Conservation (phyloP, 352 stramenopile genomes). For the Phytopythium aichiense region DNA sequence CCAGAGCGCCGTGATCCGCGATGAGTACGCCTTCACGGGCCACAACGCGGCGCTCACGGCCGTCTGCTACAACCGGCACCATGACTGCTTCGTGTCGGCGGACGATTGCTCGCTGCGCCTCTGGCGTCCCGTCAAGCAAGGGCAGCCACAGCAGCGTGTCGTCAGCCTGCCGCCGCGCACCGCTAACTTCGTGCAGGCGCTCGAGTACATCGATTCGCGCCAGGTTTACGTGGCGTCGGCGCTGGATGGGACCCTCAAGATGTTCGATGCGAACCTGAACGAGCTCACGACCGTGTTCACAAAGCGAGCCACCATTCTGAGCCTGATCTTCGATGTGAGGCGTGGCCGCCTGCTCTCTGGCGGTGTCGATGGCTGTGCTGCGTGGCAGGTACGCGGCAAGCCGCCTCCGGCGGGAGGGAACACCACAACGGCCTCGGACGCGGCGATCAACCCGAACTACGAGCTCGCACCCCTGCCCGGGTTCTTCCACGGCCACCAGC, state of each 20-base stretch:
- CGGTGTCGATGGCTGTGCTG: constrained; percentile 55
- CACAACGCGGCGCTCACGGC: constrained; percentile 58
- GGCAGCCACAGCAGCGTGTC: constrained; percentile 29
- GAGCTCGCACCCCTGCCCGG: constrained; percentile 39
- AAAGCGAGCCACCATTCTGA: constrained; percentile 42
- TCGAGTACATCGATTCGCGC: constrained; percentile 51
- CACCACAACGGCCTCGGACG: constrained; percentile 19
- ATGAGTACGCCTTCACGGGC: constrained; percentile 45
- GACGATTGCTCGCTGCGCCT: constrained; percentile 45
- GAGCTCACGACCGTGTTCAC: constrained; percentile 55
- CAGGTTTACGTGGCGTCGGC: constrained; percentile 62
- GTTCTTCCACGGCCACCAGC: constrained; percentile 34
- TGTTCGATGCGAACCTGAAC: constrained; percentile 55
- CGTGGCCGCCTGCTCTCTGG: constrained; percentile 54
- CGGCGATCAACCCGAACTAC: constrained; percentile 50
- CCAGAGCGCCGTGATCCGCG: constrained; percentile 68
- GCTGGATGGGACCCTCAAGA: constrained; percentile 54
- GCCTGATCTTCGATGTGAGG: constrained; percentile 45
- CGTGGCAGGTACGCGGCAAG: constrained; percentile 57
- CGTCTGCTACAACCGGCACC: constrained; percentile 65
- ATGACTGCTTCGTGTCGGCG: constrained; percentile 62
- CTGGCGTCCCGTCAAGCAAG: constrained; percentile 21
- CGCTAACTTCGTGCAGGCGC: constrained; percentile 51
- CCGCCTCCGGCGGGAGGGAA: constrained; percentile 14
- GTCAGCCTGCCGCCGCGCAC: constrained; percentile 57